phyloP scores from a whole-genome alignment of 345 rosid species.

The Melaleuca alternifolia region DNA sequence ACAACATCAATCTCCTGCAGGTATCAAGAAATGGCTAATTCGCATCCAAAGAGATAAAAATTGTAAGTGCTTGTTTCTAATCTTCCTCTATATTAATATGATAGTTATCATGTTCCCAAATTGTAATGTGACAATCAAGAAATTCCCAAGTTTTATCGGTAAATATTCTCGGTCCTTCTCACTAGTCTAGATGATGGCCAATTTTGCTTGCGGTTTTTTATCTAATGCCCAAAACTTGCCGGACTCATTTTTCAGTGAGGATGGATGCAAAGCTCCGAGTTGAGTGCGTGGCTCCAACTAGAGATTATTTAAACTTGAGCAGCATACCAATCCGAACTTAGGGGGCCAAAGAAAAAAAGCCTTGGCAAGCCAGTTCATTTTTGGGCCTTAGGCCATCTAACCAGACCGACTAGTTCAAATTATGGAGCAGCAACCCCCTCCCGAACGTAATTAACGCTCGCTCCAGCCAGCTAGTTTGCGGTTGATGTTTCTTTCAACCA shows the following conservation, averaged over 20 bases:
- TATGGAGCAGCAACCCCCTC: background rate
- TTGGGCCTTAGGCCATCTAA: background rate
- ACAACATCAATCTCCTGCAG: too few species aligned
- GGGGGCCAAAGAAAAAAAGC: background rate
- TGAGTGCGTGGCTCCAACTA: background rate
- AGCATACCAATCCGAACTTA: background rate
- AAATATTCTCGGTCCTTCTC: background rate
- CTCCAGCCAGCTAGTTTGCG: background rate
- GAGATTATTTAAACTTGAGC: background rate
- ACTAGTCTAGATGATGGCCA: background rate
- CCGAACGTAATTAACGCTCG: too few species aligned
- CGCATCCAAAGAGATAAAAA: too few species aligned
- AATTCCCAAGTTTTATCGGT: background rate
- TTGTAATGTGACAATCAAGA: background rate
- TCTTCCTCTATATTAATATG: background rate
- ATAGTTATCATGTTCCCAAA: background rate
- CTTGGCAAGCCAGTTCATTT: background rate
- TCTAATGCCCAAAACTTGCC: background rate
- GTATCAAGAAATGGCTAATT: too few species aligned
- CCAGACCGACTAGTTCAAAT: background rate
- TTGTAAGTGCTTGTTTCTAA: background rate
- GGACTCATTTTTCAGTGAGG: background rate
- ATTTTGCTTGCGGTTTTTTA: background rate
- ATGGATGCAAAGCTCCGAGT: too few species aligned
- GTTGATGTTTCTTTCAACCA: background rate